Evolutionary conservation across 805 yeast genomes (phyloP).

Genomic region (Dipodascopsis tothii): DNA sequence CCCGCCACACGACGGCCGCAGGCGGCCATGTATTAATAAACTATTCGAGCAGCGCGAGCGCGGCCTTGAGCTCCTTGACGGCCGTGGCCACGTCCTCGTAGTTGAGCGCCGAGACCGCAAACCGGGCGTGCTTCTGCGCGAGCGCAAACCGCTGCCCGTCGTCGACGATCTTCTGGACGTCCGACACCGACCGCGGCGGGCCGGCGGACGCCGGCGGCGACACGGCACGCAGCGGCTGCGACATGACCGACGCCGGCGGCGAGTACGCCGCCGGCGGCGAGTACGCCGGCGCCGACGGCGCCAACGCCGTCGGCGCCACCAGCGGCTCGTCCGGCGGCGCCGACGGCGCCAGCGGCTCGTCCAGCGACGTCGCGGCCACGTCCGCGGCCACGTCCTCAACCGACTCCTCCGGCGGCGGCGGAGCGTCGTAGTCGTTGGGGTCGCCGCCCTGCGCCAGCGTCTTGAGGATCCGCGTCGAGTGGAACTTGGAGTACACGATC

Average conservation of each 20-base stretch:
- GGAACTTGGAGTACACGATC: constrained; percentile 55
- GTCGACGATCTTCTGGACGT: constrained; percentile 28
- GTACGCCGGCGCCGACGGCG: constrained; percentile 14
- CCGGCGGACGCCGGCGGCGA: constrained; percentile 5
- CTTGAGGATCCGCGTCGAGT: constrained; percentile 50
- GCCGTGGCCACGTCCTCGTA: constrained; percentile 67
- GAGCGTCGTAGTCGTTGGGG: constrained; percentile 46
- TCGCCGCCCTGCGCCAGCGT: constrained; percentile 44
- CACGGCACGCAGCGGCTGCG: constrained; percentile 1
- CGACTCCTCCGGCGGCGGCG: constrained; percentile 22
- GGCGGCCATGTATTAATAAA: too few species aligned
- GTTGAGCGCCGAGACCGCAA: constrained; percentile 65
- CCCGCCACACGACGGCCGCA: too few species aligned
- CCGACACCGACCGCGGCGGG: constrained; percentile 22
- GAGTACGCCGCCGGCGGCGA: constrained; percentile 5
- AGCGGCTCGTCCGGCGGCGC: constrained; percentile 15
- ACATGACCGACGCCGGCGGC: constrained; percentile 5
- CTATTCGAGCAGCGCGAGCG: constrained; percentile 36
- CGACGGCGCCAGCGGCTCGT: constrained; percentile 6
- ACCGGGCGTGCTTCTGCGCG: constrained; percentile 60
- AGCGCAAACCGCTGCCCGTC: constrained; percentile 33
- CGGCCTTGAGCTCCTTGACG: constrained; percentile 44
- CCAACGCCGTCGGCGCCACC: constrained; percentile 11
- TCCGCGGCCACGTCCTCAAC: not conserved
- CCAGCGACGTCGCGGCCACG: not conserved